Evolutionary conservation across 1,139 yeast genomes (phyloP).

Genomic region (Blastobotrys ciferrii): DNA sequence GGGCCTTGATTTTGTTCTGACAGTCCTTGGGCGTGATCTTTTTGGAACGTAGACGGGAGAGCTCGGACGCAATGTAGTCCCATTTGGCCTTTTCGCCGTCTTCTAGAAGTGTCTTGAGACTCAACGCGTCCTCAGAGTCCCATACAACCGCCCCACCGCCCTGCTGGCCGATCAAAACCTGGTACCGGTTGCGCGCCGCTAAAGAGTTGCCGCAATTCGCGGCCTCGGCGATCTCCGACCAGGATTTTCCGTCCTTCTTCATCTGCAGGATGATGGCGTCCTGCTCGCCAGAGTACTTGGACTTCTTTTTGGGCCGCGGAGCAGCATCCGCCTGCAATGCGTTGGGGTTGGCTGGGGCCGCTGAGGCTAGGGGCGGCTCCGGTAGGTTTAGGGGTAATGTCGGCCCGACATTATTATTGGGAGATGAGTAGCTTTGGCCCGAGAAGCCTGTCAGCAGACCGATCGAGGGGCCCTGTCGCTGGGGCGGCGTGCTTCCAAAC

Average conservation of each 20-base stretch:
- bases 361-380: constrained; percentile 37
- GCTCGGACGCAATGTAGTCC: constrained; percentile 60
- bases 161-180: constrained; percentile 79
- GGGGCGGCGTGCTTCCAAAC: constrained; percentile 10
- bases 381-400: constrained; percentile 32
- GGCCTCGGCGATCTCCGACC: constrained; percentile 73
- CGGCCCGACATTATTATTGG: constrained; percentile 20
- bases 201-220: constrained; percentile 65
- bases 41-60: constrained; percentile 59
- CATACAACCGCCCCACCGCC: constrained; percentile 71
- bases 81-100: constrained; percentile 73
- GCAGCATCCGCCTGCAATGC: constrained; percentile 41
- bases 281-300: constrained; percentile 67
- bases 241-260: constrained; percentile 61
- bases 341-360: constrained; percentile 36
- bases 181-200: constrained; percentile 77
- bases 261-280: constrained; percentile 62
- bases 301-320: constrained; percentile 56
- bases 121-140: constrained; percentile 56
- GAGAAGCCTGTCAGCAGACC: constrained; percentile 22
- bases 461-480: constrained; percentile 19
- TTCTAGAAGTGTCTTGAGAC: constrained; percentile 55
- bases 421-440: constrained; percentile 8
- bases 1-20: constrained; percentile 50
- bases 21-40: constrained; percentile 54